Evolutionary conservation across 129 eudicot genomes (phyloP), one percentile per base, ranked within the genome.

Genomic region (Tagetes erecta): DNA sequence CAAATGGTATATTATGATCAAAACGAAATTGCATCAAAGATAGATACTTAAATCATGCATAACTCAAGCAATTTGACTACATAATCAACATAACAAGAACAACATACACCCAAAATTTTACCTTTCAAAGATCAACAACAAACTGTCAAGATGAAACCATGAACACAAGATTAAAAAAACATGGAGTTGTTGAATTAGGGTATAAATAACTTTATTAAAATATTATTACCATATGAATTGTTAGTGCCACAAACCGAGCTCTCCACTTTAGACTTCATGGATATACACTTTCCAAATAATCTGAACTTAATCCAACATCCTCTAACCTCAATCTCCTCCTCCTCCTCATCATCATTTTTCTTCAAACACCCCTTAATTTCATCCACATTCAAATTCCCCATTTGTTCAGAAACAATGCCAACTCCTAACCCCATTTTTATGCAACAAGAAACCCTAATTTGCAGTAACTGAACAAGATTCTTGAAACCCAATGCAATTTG

Each of bases 231-330:
- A 71, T 70, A 49, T 58, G 84, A 77, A 20, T 72, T 64, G 67
- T 64, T 80, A 52, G 71, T 73, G 37, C 85, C 88, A 80, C 89
- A 86, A 66, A 73, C 68, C 27, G 96, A 84, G 78, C 72, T 76
- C 55, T 89, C 92, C 70, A 85, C 85, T 78, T 89, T 84, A 38
- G 92, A 60, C 88, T 86, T 80, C 55, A 85, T 67, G 62, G 92
- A 71, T 64, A 87, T 75, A 78, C 96, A 89, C 72, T 86, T 80
- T 53, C 96, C 92, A 14, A 89, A 83, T 62, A 87, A 77, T 65
- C 82, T 73, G 70, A 89, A 89, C 73, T 77, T 89, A 33, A 84
- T 52, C 92, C 96, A 89, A 67, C 96, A 87, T 3, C 92, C 75
- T 13, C 77, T 68, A 68, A 69, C 76, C 76, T 68, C 75, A 40